These are phyloP conservation scores for Pythium phragmiticola DNA, from an alignment of 352 stramenopile species.

Conservation along the genomic window DNA sequence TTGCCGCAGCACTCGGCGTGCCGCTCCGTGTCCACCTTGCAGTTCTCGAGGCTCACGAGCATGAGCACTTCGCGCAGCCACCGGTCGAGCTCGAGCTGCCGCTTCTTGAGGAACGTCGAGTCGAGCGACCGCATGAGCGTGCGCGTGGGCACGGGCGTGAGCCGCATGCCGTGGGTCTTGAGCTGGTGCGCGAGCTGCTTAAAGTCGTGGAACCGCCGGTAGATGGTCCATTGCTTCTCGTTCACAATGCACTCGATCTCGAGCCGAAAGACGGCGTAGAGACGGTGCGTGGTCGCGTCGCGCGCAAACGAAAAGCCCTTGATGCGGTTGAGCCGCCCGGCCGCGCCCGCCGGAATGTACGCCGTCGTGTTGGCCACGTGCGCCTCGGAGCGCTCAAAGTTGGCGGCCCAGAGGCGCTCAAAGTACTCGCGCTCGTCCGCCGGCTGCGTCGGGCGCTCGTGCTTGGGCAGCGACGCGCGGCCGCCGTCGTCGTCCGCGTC, in stretches of 20 bases:
- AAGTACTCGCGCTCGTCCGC: conserved; percentile 81
- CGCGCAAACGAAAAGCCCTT: conserved; percentile 79
- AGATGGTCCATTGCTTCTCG: conserved; percentile 87
- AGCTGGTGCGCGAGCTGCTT: conserved; percentile 81
- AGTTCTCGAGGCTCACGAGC: conserved; percentile 78
- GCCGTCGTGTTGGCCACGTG: conserved; percentile 60
- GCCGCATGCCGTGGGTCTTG: conserved; percentile 68
- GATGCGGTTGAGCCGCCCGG: conserved; percentile 73
- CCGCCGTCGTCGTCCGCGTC: conserved; percentile 32
- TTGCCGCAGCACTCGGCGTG: conserved; percentile 64
- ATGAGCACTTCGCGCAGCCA: conserved; percentile 85
- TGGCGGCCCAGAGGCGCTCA: conserved; percentile 75
- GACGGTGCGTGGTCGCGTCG: conserved; percentile 57
- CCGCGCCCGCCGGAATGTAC: conserved; percentile 65
- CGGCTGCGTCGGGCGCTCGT: conserved; percentile 70
- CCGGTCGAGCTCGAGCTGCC: conserved; percentile 77
- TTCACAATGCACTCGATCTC: conserved; percentile 86
- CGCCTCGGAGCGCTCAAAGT: conserved; percentile 81
- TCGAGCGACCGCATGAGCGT: conserved; percentile 85
- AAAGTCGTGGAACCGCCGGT: conserved; percentile 84
- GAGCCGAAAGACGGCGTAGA: conserved; percentile 81
- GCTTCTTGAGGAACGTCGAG: conserved; percentile 78
- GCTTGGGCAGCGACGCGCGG: conserved; percentile 50
- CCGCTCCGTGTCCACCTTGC: conserved; percentile 67
- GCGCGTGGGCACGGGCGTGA: conserved; percentile 72